Percentiles rank a stretch among this genome's conserved stretches.
Evolutionary conservation across 495 filamentous ascomycete species (phyloP).

Genomic region (Aspergillus incahuasiensis): DNA sequence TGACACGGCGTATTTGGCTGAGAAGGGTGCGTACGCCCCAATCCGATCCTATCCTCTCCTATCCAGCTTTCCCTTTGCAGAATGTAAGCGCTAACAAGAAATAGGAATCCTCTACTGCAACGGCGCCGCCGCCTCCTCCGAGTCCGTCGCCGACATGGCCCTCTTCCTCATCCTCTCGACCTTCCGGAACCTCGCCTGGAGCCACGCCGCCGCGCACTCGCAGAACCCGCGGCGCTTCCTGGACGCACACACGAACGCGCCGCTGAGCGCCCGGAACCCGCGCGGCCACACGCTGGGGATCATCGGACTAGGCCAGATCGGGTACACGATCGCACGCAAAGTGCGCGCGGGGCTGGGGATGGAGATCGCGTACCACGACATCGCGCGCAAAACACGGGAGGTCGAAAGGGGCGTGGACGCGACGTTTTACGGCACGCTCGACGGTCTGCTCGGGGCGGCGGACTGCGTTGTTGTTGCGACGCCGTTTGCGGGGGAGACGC

Average conservation of each 20-base stretch:
- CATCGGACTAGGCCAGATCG: conserved; percentile 66
- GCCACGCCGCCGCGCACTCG: conserved; percentile 42
- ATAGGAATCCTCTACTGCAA: conserved; percentile 70
- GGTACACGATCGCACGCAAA: conserved; percentile 60
- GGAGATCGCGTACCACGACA: conserved; percentile 64
- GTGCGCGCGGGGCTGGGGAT: conserved; percentile 58
- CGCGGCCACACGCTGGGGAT: conserved; percentile 48
- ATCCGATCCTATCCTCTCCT: too few relatives aligned
- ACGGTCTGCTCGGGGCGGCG: conserved; percentile 46
- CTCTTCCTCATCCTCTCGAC: conserved; percentile 60
- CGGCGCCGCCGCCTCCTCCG: conserved; percentile 60
- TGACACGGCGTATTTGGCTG: conserved; percentile 61
- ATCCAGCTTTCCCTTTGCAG: not conserved
- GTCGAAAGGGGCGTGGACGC: conserved; percentile 33
- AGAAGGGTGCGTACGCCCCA: conserved; percentile 61
- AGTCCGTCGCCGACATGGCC: conserved; percentile 58
- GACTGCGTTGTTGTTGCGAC: conserved; percentile 69
- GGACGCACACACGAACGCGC: conserved; percentile 53
- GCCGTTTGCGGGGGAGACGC: conserved; percentile 53
- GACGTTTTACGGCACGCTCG: conserved; percentile 47
- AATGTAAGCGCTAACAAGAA: too few relatives aligned
- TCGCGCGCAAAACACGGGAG: conserved; percentile 48
- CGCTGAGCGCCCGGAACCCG: conserved; percentile 52
- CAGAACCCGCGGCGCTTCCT: conserved; percentile 39
- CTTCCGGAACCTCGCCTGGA: conserved; percentile 61